A percentile compares a stretch with the other conserved stretches of the same genome.
Conservation (phyloP, 2,329 filamentous ascomycete genomes). For the Bipolaris victoriae region DNA sequence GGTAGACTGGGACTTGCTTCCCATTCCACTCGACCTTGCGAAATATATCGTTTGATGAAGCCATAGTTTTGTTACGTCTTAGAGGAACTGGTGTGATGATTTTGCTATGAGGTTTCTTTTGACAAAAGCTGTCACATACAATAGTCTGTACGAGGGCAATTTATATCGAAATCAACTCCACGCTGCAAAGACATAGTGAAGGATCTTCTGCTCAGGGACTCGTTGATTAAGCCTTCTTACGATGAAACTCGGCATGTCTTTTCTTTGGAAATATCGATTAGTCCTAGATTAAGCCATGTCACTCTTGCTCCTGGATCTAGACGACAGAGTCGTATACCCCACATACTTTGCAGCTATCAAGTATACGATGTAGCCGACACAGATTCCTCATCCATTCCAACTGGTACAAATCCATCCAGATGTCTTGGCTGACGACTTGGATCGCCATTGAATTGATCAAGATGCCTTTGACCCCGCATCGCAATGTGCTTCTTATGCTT, state of each 20-base stretch:
- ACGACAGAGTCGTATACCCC: not conserved
- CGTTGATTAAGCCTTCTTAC: conserved; percentile 5
- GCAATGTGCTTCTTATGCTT: not conserved
- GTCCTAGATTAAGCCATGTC: conserved; percentile 2
- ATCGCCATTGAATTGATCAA: not conserved
- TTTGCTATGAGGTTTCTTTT: not conserved
- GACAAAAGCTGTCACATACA: too few relatives aligned
- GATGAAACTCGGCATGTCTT: conserved; percentile 1
- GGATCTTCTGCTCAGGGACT: not conserved
- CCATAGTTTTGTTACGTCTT: conserved; percentile 23
- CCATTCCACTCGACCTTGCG: conserved; percentile 42
- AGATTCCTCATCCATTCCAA: not conserved
- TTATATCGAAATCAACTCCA: not conserved
- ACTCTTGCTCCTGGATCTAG: not conserved
- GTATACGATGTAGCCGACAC: not conserved
- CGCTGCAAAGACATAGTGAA: not conserved
- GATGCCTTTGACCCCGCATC: not conserved
- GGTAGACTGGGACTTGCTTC: conserved; percentile 38
- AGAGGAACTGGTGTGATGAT: not conserved
- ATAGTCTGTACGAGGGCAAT: not conserved
- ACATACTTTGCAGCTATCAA: not conserved
- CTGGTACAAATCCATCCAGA: not conserved
- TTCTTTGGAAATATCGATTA: not conserved
- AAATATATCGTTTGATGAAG: conserved; percentile 27
- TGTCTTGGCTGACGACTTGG: not conserved